These are phyloP conservation scores for Penicillium psychrosexuale DNA, from an alignment of 2,329 filamentous ascomycete species.

Conservation along the genomic window DNA sequence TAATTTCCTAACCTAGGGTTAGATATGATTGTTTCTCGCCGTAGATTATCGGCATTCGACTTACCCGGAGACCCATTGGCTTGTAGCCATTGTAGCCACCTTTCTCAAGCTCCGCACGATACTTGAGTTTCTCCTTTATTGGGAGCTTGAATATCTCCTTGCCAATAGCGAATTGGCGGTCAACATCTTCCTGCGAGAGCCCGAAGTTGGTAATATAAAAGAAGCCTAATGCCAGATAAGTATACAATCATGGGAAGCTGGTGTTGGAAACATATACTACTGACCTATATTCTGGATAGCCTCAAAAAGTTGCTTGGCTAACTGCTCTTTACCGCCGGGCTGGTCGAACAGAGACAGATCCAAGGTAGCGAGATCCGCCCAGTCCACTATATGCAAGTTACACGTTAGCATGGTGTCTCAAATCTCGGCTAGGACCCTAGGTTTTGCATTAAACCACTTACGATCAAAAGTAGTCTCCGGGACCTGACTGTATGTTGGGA, in stretches of 20 bases:
- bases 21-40: neutral
- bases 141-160: slow-evolving; percentile 56
- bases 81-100: slow-evolving; percentile 57
- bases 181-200: slow-evolving; percentile 55
- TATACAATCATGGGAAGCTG: neutral
- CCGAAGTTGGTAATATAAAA: slow-evolving; percentile 62
- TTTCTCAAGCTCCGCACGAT: slow-evolving; percentile 48
- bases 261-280: slow-evolving; percentile 11
- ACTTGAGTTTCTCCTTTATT: slow-evolving; percentile 56
- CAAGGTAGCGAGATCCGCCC: slow-evolving; percentile 56
- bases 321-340: slow-evolving; percentile 51
- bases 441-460: neutral
- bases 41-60: neutral
- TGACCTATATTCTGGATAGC: slow-evolving; percentile 45
- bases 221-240: slow-evolving; percentile 42
- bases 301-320: slow-evolving; percentile 53
- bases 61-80: slow-evolving; percentile 35
- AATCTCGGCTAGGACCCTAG: fast-evolving
- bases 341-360: slow-evolving; percentile 54
- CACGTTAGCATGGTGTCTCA: neutral
- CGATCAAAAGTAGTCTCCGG: slow-evolving; percentile 11
- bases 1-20: slow-evolving; percentile 21
- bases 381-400: slow-evolving; percentile 28
- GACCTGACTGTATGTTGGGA: slow-evolving; percentile 10
- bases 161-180: slow-evolving; percentile 58